phyloP scores from a whole-genome alignment of 1,284 basidiomycete species.

The Fomitopsis betulina region DNA sequence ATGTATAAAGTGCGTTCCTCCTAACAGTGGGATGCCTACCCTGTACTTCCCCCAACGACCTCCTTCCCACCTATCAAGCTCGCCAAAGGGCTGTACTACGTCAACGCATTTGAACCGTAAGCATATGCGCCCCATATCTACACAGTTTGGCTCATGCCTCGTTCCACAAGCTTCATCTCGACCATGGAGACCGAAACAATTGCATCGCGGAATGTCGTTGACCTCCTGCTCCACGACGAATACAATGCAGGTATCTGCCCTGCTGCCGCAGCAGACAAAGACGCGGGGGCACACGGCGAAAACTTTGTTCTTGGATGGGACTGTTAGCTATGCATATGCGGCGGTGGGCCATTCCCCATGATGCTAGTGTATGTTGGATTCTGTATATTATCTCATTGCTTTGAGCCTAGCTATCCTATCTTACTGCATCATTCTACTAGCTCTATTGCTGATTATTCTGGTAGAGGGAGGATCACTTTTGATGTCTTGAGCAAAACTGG shows the following conservation, averaged over 20 bases:
- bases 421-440: too few relatives aligned
- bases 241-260: constrained; percentile 59
- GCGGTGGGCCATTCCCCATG: background rate
- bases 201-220: constrained; percentile 79
- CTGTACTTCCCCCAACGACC: constrained; percentile 61
- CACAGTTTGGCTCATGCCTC: background rate
- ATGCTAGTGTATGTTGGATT: background rate
- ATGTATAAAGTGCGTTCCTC: background rate
- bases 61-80: constrained; percentile 76
- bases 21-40: constrained; percentile 73
- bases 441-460: too few relatives aligned
- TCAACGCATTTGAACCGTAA: constrained; percentile 80
- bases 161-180: constrained; percentile 55
- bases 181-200: constrained; percentile 94
- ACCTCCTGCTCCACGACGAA: constrained; percentile 66
- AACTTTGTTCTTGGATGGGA: constrained; percentile 68
- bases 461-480: too few relatives aligned
- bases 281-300: constrained; percentile 14
- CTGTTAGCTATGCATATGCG: constrained; percentile 31
- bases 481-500: too few relatives aligned
- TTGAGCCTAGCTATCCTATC: too few relatives aligned
- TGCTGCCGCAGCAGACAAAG: constrained; percentile 1
- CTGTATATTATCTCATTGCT: background rate
- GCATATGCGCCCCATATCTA: constrained; percentile 13
- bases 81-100: constrained; percentile 78